These are phyloP conservation scores for Chaetomiaceae sp. DNA, from an alignment of 2,329 filamentous ascomycete species.

Conservation along the genomic window DNA sequence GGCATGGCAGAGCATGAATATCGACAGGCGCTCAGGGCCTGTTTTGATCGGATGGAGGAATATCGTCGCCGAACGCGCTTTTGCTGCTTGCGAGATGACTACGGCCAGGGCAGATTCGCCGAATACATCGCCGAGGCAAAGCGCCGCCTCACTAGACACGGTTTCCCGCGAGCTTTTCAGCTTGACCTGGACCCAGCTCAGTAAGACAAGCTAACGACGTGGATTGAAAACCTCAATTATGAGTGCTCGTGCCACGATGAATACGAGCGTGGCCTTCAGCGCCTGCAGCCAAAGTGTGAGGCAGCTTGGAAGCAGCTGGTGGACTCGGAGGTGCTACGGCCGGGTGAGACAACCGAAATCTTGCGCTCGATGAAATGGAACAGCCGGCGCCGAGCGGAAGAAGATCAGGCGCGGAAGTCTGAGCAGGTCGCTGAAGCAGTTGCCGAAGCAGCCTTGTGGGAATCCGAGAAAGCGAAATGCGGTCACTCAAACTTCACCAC, in stretches of 20 bases:
- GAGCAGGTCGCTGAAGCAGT: too few species aligned
- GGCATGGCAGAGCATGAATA: constrained; percentile 3
- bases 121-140: constrained; percentile 16
- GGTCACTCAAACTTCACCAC: too few species aligned
- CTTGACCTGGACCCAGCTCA: constrained; percentile 26
- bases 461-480: too few species aligned
- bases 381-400: too few species aligned
- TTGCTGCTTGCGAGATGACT: background rate
- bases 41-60: background rate
- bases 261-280: constrained; percentile 18
- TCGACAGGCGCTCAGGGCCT: background rate
- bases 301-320: constrained; percentile 30
- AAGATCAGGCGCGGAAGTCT: too few species aligned
- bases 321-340: constrained; percentile 27
- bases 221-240: constrained; percentile 35
- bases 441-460: too few species aligned
- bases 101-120: constrained; percentile 2
- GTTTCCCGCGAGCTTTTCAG: constrained; percentile 26
- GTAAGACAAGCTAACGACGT: constrained; percentile 32
- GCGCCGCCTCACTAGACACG: constrained; percentile 26
- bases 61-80: background rate
- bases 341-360: too few species aligned
- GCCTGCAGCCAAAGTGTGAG: constrained; percentile 23
- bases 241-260: constrained; percentile 18
- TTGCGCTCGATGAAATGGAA: too few species aligned